Evolutionary conservation across 768 basidiomycete species (phyloP), one percentile per base, ranked within the genome.

Genomic region (Boletus rubropictus): DNA sequence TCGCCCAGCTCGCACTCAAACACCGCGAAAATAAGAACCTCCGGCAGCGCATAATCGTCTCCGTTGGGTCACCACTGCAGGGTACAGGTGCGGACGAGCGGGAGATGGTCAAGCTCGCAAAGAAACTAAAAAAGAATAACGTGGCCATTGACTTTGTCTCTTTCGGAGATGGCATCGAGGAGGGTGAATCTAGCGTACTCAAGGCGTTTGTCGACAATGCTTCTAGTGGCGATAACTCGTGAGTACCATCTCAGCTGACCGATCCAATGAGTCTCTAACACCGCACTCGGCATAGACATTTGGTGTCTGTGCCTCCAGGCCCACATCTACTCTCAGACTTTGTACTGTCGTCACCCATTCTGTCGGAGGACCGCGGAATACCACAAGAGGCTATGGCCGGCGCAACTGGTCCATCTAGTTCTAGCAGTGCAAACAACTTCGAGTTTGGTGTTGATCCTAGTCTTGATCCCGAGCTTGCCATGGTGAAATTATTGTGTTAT

Each of bases 81-180:
- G 84, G 81, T 25, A 63, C 72, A 25, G 82, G 74, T 7, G 79
- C 84, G 10, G 84, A 89, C 49, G 87, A 90, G 62, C 82, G 86
- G 56, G 74, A 76, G 44, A 84, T 94, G 79, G 72, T 88, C 56
- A 86, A 83, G 64, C 79, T 99, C 29, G 96, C 94, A 9, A 96
- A 94, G 76, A 96, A 92, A 68, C 75, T 99, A 52, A 97, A 97
- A 77, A 99, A 99, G 83, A 98, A 98, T 67, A 99, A 97, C 58
- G 92, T 99, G 35, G 89, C 94, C 1, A 78, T 98, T 21, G 96
- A 99, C 67, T 74, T 98, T 42, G 73, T 98, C 24, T 79, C 79
- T 5, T 97, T 91, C 66, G 95, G 95, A 1, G 94, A 95, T 57
- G 88, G 82, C 5, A 87, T 93, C 37, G 86, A 85, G 61, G 80